phyloP scores from a whole-genome alignment of 2,329 filamentous ascomycete genomes.

The Fusarium phyllophilum region DNA sequence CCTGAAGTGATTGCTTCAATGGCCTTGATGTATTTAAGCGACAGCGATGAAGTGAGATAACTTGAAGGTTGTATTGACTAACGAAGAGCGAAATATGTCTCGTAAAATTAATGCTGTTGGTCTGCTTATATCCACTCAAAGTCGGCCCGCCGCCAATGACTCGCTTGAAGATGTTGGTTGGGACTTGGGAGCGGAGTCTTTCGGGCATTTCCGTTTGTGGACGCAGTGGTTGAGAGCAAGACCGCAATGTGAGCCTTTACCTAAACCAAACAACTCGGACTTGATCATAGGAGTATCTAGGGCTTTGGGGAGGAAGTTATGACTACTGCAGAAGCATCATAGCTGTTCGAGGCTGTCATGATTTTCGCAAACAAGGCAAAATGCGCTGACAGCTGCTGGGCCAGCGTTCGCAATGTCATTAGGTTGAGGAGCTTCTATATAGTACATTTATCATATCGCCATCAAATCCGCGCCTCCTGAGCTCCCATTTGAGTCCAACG shows the following conservation, averaged over 20 bases:
- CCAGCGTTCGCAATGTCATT: neutral
- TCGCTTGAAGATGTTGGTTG: neutral
- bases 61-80: accelerated
- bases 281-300: too few relatives aligned
- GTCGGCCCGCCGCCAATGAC: neutral
- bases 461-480: neutral
- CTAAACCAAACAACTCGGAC: neutral
- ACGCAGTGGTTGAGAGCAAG: neutral
- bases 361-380: neutral
- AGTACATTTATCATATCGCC: neutral
- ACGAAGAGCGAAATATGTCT: accelerated
- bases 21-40: neutral
- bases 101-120: neutral
- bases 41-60: too few relatives aligned
- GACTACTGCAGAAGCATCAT: neutral
- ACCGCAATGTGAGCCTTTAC: neutral
- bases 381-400: neutral
- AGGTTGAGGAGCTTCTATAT: neutral
- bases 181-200: neutral
- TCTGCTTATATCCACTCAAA: neutral
- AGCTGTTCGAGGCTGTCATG: neutral
- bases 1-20: accelerated
- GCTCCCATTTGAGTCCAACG: accelerated
- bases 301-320: neutral
- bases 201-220: neutral